phyloP scores from a whole-genome alignment of 306 rosid species.

The Quercus berberidifolia region DNA sequence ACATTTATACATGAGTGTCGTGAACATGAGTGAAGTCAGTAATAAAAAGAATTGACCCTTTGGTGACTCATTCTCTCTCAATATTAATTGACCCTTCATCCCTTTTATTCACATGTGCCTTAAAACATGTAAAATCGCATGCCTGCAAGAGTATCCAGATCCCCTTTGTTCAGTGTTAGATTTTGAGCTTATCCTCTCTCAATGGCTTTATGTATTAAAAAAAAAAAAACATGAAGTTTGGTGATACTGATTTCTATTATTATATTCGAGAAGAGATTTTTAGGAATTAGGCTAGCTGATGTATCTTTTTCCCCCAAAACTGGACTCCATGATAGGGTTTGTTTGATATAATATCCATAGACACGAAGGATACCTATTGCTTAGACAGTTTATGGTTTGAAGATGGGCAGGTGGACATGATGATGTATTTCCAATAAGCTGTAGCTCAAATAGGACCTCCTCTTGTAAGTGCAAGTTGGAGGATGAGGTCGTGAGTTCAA shows the following conservation, averaged over 20 bases:
- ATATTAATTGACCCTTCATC: not conserved
- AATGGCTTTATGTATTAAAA: no score
- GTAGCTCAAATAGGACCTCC: no score
- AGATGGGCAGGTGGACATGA: not conserved
- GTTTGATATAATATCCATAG: not conserved
- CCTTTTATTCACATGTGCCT: no score
- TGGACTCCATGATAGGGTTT: not conserved
- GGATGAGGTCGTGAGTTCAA: no score
- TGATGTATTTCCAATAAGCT: not conserved
- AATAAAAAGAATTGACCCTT: not conserved
- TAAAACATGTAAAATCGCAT: not conserved
- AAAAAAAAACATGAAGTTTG: not conserved
- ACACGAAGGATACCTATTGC: not conserved
- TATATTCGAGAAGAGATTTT: not conserved
- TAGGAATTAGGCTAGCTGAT: not conserved
- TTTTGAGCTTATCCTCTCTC: not conserved
- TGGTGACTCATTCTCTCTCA: not conserved
- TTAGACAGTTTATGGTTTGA: not conserved
- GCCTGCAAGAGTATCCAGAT: not conserved
- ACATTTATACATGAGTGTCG: not conserved
- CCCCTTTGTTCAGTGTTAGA: not conserved
- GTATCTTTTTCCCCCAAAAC: not conserved
- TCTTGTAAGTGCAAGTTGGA: no score
- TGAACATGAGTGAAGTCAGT: not conserved
- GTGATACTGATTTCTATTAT: not conserved